Conservation (phyloP, 345 rosid genomes). For the Melastoma malabathricum region DNA sequence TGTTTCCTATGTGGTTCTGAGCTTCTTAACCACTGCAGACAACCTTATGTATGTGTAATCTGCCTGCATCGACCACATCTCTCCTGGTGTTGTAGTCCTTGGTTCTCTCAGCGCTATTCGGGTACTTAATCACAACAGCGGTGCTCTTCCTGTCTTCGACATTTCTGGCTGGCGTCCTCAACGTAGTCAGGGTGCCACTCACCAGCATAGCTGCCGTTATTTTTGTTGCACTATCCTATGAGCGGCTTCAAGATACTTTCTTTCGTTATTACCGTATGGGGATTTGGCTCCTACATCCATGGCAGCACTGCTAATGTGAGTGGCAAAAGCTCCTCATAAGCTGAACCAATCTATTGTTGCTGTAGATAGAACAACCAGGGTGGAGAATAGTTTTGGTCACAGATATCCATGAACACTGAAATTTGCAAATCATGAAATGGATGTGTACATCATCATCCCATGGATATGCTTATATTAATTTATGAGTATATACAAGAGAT, state of each 20-base stretch:
- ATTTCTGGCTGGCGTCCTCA: slow-evolving; percentile 69
- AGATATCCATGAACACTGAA: no score
- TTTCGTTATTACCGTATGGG: slow-evolving; percentile 39
- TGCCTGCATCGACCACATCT: slow-evolving; percentile 78
- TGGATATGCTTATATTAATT: no score
- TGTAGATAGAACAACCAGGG: no score
- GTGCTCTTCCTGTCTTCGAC: slow-evolving; percentile 68
- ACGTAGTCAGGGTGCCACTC: slow-evolving; percentile 73
- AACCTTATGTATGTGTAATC: slow-evolving; percentile 83
- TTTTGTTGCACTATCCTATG: slow-evolving; percentile 71
- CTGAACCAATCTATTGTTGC: no score
- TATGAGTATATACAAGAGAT: no score
- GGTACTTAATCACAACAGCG: slow-evolving; percentile 51
- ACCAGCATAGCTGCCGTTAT: slow-evolving; percentile 73
- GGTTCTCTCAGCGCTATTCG: slow-evolving; percentile 57
- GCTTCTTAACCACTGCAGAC: slow-evolving; percentile 65
- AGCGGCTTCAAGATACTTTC: slow-evolving; percentile 68
- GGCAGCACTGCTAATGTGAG: no score
- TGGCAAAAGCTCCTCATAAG: no score
- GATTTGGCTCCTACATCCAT: no score
- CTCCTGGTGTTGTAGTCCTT: slow-evolving; percentile 75
- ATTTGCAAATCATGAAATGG: no score
- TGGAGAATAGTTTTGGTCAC: no score
- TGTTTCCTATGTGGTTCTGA: slow-evolving; percentile 41
- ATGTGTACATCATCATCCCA: no score